Evolutionary conservation across 208 protist genomes (phyloP).

Genomic region (Crithidia expoeki): DNA sequence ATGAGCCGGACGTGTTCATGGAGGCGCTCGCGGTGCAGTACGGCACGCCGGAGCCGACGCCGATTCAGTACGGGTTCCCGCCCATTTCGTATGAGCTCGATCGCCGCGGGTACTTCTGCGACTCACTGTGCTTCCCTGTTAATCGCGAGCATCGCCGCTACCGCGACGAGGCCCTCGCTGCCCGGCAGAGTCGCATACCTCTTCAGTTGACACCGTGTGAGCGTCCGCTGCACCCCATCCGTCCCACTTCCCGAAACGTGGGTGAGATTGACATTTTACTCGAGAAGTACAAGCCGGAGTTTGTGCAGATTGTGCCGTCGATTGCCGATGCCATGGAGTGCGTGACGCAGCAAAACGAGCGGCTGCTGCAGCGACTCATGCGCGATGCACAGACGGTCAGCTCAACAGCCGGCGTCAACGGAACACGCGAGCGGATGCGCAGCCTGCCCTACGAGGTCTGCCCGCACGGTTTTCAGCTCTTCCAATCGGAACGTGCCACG

Average conservation of each 20-base stretch:
- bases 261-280: constrained; percentile 82
- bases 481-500: constrained; percentile 29
- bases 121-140: constrained; percentile 45
- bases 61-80: constrained; percentile 40
- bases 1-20: constrained; percentile 71
- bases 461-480: constrained; percentile 34
- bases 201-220: constrained; percentile 72
- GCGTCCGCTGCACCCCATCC: constrained; percentile 47
- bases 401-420: neutral
- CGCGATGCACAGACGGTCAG: constrained; percentile 11
- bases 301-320: constrained; percentile 74
- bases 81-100: constrained; percentile 40
- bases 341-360: constrained; percentile 54
- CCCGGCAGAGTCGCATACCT: constrained; percentile 42
- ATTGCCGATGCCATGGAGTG: constrained; percentile 68
- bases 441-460: constrained; percentile 31
- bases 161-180: constrained; percentile 40
- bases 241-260: constrained; percentile 14
- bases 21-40: constrained; percentile 41
- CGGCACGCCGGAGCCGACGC: constrained; percentile 44
- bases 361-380: constrained; percentile 28
- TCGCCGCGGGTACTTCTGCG: constrained; percentile 49
- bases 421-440: constrained; percentile 25
- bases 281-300: constrained; percentile 85
- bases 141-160: constrained; percentile 33